Evolutionary conservation across 2,329 filamentous ascomycete genomes (phyloP), one percentile per base, ranked within the genome.

Genomic region (Bipolaris victoriae): DNA sequence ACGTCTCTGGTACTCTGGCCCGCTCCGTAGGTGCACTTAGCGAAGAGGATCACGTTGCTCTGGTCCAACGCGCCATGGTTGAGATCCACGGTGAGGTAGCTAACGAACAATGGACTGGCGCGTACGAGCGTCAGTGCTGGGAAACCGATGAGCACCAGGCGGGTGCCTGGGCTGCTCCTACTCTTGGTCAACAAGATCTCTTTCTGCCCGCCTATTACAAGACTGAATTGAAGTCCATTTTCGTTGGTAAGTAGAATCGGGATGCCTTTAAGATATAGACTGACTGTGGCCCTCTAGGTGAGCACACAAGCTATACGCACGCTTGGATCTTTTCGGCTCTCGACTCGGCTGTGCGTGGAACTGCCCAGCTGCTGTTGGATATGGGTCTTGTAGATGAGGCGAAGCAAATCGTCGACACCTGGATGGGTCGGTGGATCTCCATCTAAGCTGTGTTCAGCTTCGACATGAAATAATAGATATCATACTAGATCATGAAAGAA

Each of bases 201-300:
- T 91, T 88, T 64, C 78, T 91, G 7, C 88, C 89, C 0, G 85
- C 88, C n/a, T 91, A 90, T 68, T 90, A 88, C 67, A 84, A 87
- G 69, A 90, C 88, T 0, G 85, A 91, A 72, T 82, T 82, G 61
- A 85, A 87, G 46, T 86, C 88, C n/a, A 85, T 90, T 33, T 90
- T 90, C 57, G 78, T 89, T 13, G 77, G 77, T 2, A 88, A 91
- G 71, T 88, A 90, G 88, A 0, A 85, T 83, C 29, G 29, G 15
- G 3, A 15, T 35, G 16, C 13, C 36, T 51, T 9, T n/a, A 29
- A 26, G 29, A 41, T 20, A 6, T 13, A 16, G 15, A 22, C 49
- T 51, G 5, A 44, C 39, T 6, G 20, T 7, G 1, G 6, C 29
- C 10, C 16, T 20, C 13, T n/a, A 51, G 49, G 49, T 54, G 55